Evolutionary conservation across 306 rosid genomes (phyloP), one percentile per base, ranked within the genome.

Genomic region (Quercus alba): DNA sequence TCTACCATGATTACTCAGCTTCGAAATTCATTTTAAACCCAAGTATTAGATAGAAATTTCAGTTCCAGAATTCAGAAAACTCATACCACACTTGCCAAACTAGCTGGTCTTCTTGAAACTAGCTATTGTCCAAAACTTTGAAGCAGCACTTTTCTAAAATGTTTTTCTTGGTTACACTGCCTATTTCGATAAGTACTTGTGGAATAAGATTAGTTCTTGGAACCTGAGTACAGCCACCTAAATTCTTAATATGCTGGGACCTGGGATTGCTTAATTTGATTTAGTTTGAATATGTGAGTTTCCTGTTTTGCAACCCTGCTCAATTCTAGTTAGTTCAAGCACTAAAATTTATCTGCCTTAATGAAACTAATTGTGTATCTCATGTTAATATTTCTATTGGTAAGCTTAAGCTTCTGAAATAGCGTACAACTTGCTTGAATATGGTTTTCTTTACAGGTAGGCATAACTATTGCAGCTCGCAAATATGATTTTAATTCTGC

Each of bases 391-490:
- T 62, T 62, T 55, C 18, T 76, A 31, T 38, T 25, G 26, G 26
- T 25, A 25, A 46, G 69, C 56, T 70, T 28, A 21, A 30, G 38
- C 41, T 30, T 72, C 46, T 55, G 71, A 75, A 75, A n/a, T 80
- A 30, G 20, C 26, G 30, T 64, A 71, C 13, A 38, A 76, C 73
- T 17, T 81, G 28, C 52, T 63, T 54, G 44, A 79, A 54, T 56
- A 20, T 81, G 23, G n/a, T 51, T 81, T 82, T 71, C 25, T 81
- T 80, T 80, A 81, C 88, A 96, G 98, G 93, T 87, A 26, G 99
- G 99, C 52, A 81, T 93, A 80, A 87, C 92, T 30, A 71, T 88
- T 88, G 97, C 97, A 66, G 98, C 99, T 72, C 94, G 94, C 35
- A 91, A 89, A 80, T 91, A 90, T 79, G 97, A 93, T 88, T 91